Percentiles rank a stretch among this genome's conserved stretches.
Evolutionary conservation across 2,329 filamentous ascomycete species (phyloP).

Genomic region (Rugonectria rugulosa): DNA sequence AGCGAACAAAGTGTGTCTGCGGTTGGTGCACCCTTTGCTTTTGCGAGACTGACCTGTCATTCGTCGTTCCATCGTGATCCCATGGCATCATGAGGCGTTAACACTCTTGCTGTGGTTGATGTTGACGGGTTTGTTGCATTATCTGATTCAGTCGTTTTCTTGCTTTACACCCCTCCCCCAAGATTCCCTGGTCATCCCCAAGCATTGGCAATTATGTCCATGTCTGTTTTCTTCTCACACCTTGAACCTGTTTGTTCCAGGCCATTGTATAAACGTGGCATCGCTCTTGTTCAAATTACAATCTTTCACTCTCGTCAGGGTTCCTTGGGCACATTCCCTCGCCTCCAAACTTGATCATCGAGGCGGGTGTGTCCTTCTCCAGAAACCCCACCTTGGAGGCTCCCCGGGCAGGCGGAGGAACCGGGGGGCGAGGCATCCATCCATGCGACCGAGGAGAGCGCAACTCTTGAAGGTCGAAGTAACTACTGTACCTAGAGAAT

Average conservation of each 20-base stretch:
- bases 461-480: background rate
- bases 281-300: no score
- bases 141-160: background rate
- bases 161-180: slow-evolving; percentile 2
- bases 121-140: slow-evolving; percentile 1
- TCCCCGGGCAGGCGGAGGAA: slow-evolving; percentile 40
- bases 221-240: background rate
- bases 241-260: background rate
- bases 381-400: slow-evolving; percentile 20
- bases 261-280: no score
- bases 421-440: slow-evolving; percentile 28
- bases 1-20: background rate
- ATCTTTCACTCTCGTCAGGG: background rate
- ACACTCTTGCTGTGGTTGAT: background rate
- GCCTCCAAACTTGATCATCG: background rate
- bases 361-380: slow-evolving; percentile 7
- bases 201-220: background rate
- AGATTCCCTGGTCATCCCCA: background rate
- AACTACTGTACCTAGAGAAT: background rate
- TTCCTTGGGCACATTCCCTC: background rate
- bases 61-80: background rate
- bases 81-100: slow-evolving; percentile 24
- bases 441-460: slow-evolving; percentile 38
- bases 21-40: background rate
- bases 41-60: background rate